Evolutionary conservation across 2,329 filamentous ascomycete species (phyloP).

Genomic region (Diaporthe citri): DNA sequence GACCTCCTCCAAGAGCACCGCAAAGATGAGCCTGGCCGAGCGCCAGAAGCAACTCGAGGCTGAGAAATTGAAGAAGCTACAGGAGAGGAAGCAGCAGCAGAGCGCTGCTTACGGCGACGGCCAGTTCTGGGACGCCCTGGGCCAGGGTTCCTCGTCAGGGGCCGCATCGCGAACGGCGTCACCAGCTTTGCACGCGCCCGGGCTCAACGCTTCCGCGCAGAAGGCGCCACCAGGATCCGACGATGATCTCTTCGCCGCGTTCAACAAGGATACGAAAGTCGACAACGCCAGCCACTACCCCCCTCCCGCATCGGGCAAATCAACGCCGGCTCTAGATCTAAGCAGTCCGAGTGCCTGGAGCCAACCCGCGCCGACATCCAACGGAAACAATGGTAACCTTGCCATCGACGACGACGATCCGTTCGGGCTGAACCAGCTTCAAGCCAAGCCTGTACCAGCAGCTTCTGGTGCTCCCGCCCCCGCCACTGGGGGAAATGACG

Average conservation of each 20-base stretch:
- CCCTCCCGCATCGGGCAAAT: slow-evolving; percentile 60
- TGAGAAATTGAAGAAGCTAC: slow-evolving; percentile 79
- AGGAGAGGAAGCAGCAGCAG: slow-evolving; percentile 77
- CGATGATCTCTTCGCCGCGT: slow-evolving; percentile 76
- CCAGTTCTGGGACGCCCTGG: slow-evolving; percentile 82
- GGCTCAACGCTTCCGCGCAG: slow-evolving; percentile 45
- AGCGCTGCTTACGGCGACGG: slow-evolving; percentile 83
- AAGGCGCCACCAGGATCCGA: slow-evolving; percentile 60
- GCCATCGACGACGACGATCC: slow-evolving; percentile 81
- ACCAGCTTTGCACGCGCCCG: slow-evolving; percentile 52
- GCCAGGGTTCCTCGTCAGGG: slow-evolving; percentile 57
- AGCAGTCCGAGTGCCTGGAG: slow-evolving; percentile 68
- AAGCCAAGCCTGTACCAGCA: slow-evolving; percentile 51
- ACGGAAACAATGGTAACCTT: slow-evolving; percentile 51
- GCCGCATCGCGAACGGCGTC: slow-evolving; percentile 62
- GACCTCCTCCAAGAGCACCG: slow-evolving; percentile 69
- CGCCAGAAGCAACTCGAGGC: slow-evolving; percentile 77
- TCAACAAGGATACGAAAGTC: slow-evolving; percentile 75
- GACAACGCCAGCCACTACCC: slow-evolving; percentile 76
- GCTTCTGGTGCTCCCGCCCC: slow-evolving; percentile 46
- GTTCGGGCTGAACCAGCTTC: slow-evolving; percentile 81
- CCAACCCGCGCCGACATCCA: slow-evolving; percentile 47
- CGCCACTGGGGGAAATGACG: slow-evolving; percentile 45
- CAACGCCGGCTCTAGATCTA: slow-evolving; percentile 65
- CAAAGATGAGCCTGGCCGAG: slow-evolving; percentile 83